These are phyloP conservation scores for Epichloe elymi DNA, from an alignment of 2,329 filamentous ascomycete genomes.

Conservation along the genomic window DNA sequence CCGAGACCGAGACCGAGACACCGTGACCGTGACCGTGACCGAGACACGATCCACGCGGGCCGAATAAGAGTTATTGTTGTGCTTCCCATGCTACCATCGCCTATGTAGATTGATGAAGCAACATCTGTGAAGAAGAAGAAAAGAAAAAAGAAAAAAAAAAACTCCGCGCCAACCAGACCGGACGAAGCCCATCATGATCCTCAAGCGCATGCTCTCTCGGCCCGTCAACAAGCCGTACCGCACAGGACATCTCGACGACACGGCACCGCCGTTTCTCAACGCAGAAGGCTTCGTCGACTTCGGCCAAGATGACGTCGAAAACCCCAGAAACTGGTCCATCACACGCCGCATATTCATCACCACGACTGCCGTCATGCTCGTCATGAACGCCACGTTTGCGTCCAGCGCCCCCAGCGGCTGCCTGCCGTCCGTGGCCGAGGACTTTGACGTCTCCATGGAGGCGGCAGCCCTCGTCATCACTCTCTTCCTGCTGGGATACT, in stretches of 20 bases:
- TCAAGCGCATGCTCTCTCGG: conserved; percentile 30
- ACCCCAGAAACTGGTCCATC: conserved; percentile 34
- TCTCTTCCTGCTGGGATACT: conserved; percentile 42
- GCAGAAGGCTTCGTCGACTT: conserved; percentile 38
- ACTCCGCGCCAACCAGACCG: not conserved
- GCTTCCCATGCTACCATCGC: too few species aligned
- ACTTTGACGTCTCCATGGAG: conserved; percentile 32
- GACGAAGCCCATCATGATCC: not conserved
- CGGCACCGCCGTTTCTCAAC: conserved; percentile 29
- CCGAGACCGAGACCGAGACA: too few species aligned
- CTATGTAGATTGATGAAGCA: too few species aligned
- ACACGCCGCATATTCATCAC: conserved; percentile 29
- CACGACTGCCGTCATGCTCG: conserved; percentile 28
- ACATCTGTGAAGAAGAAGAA: too few species aligned
- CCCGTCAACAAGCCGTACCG: conserved; percentile 40
- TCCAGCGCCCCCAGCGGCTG: conserved; percentile 21
- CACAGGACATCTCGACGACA: conserved; percentile 17
- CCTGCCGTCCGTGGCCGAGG: conserved; percentile 14
- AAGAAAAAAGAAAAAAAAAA: not conserved
- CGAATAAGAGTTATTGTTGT: too few species aligned
- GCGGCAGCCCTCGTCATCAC: conserved; percentile 37
- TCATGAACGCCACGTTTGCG: conserved; percentile 43
- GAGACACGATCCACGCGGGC: too few species aligned
- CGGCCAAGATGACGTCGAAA: conserved; percentile 34
- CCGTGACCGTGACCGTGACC: too few species aligned